Evolutionary conservation across 2,329 filamentous ascomycete species (phyloP).

Genomic region (Penicillium hordei): DNA sequence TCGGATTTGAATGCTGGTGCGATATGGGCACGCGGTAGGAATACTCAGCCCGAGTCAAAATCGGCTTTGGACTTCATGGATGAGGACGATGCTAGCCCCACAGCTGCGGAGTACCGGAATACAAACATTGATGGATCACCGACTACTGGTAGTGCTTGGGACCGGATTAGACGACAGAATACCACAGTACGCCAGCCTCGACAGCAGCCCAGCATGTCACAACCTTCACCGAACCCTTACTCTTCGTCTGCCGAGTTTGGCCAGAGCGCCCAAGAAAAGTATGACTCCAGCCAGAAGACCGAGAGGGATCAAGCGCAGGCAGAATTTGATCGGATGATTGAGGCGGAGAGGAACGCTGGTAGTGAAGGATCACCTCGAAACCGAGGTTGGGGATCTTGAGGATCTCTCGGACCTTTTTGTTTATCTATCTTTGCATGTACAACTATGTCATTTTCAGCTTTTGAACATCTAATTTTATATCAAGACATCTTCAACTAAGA

Average conservation of each 20-base stretch:
- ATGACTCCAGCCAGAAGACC: constrained; percentile 24
- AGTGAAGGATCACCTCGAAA: constrained; percentile 16
- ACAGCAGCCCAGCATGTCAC: neutral
- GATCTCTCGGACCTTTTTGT: neutral
- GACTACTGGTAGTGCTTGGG: constrained; percentile 37
- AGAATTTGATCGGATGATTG: constrained; percentile 47
- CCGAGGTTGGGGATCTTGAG: constrained; percentile 19
- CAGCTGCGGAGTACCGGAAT: constrained; percentile 33
- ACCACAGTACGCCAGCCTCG: constrained; percentile 2
- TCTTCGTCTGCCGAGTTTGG: neutral
- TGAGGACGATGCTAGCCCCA: constrained; percentile 41
- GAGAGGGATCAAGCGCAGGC: constrained; percentile 43
- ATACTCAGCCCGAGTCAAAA: constrained; percentile 6
- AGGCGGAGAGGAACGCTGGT: constrained; percentile 38
- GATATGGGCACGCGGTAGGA: constrained; percentile 8
- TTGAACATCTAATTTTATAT: neutral
- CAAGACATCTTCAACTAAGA: constrained; percentile 1
- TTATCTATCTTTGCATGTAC: constrained; percentile 11
- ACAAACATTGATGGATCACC: constrained; percentile 12
- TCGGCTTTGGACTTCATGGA: constrained; percentile 33
- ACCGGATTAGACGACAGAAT: constrained; percentile 38
- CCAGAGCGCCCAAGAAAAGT: constrained; percentile 9
- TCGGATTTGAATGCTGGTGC: neutral
- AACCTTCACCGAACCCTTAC: neutral
- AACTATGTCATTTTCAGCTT: constrained; percentile 3